These are phyloP conservation scores for Lodderomyces theae DNA, from an alignment of 1,139 yeast species.

Conservation along the genomic window DNA sequence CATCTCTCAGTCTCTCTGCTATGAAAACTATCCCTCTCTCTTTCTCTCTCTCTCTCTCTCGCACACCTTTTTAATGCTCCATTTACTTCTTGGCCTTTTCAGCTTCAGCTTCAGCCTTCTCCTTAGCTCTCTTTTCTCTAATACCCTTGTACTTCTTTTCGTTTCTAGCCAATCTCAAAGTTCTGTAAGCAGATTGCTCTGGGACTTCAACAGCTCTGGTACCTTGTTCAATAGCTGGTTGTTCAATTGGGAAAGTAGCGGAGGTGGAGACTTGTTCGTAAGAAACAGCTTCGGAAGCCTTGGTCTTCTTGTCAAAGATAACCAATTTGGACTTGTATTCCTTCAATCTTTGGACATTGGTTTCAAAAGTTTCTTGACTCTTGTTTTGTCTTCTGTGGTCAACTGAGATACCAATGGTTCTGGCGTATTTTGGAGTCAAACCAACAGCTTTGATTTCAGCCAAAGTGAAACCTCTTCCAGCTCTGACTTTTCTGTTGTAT, in stretches of 20 bases:
- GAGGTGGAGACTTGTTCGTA: constrained; percentile 76
- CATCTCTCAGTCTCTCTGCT: constrained; percentile 1
- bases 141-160: constrained; percentile 91
- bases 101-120: constrained; percentile 98
- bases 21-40: constrained; percentile 1
- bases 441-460: constrained; percentile 99
- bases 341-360: constrained; percentile 93
- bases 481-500: constrained; percentile 99
- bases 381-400: constrained; percentile 99
- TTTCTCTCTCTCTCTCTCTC: no score
- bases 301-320: constrained; percentile 86
- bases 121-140: constrained; percentile 97
- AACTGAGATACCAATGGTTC: constrained; percentile 97
- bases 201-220: constrained; percentile 88
- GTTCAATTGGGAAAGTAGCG: constrained; percentile 90
- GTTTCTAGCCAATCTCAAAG: constrained; percentile 93
- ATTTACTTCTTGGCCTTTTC: constrained; percentile 88
- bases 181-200: constrained; percentile 90
- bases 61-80: neutral
- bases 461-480: constrained; percentile 98
- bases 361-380: constrained; percentile 91
- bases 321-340: constrained; percentile 96
- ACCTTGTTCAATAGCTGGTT: constrained; percentile 66
- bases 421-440: constrained; percentile 91
- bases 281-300: constrained; percentile 65